Base-by-base conservation (phyloP, 148 eudicot species). In the Spergularia marina region DNA sequence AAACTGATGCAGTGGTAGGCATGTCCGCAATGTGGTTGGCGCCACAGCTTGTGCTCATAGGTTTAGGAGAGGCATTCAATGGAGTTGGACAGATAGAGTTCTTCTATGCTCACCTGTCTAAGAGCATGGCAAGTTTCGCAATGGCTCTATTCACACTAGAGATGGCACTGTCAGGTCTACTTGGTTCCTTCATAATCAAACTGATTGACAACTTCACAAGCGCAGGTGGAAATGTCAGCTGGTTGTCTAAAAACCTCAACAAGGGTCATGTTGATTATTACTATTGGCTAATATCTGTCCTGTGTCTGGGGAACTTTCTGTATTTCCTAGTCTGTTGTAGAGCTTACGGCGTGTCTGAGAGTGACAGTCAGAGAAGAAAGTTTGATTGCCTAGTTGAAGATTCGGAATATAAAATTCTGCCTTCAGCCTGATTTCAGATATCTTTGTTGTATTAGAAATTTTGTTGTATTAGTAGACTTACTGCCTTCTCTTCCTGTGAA, bases 121-220 rank as follows among this genome's bases (percentile, higher is more conserved):
- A 87, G 70, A 85, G 80, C 57, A 89, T 89, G 93, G 77, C 87
- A 16, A 89, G 89, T 68, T 44, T 89, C 41, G 93, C 80, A 12
- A 83, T 84, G 55, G 79, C 89, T 53, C 78, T 86, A 17, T 75
- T 83, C 39, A 84, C 83, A 12, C 65, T 79, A 57, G 86, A 87
- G 40, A 62, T 81, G 21, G 87, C 90, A 1, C 18, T 73, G 25
- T 71, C 89, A 2, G 84, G 81, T 59, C 73, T 79, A 25, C 62
- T 79, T 14, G 65, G 78, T 53, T 17, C 74, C 39, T 11, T 68
- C 25, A 11, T 79, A 74, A 41, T 79, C 69, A 68, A 74, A 21
- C 16, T 74, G 30, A 70, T 79, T 41, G 71, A 79, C 63, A 52
- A 53, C 16, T 17, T 74, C 8, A 20, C 74, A 0, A 40, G 65